Evolutionary conservation across 129 eudicot genomes (phyloP).

Genomic region (Dittrichia graveolens): DNA sequence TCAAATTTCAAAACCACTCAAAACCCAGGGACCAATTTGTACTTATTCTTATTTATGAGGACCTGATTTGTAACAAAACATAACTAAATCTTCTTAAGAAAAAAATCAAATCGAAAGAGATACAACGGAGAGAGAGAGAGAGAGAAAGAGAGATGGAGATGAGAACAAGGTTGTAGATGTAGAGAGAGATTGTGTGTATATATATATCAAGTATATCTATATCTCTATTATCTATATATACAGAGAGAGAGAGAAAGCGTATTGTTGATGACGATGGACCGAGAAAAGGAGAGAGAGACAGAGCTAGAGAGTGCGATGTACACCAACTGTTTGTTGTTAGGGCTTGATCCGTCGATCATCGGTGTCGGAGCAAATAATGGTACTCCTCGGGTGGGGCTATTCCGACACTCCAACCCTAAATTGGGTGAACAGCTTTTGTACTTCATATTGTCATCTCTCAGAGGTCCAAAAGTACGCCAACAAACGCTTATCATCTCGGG

Average conservation of each 20-base stretch:
- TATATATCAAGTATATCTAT: neutral
- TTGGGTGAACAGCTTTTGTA: constrained; percentile 96
- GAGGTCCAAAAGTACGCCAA: constrained; percentile 64
- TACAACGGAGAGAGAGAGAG: neutral
- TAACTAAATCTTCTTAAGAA: constrained; percentile 22
- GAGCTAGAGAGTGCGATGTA: constrained; percentile 99
- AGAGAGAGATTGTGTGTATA: constrained; percentile 16
- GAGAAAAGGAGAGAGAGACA: constrained; percentile 94
- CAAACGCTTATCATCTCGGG: neutral
- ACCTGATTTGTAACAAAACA: constrained; percentile 34
- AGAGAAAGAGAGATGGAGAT: constrained; percentile 22
- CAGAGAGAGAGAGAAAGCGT: constrained; percentile 28
- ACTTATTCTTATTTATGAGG: neutral
- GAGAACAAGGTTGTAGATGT: constrained; percentile 17
- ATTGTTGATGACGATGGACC: constrained; percentile 90
- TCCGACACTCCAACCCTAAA: constrained; percentile 98
- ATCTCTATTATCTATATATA: neutral
- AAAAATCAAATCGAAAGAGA: constrained; percentile 33
- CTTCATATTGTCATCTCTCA: constrained; percentile 89
- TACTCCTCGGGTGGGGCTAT: constrained; percentile 84
- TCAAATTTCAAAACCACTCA: constrained; percentile 37
- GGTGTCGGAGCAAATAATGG: constrained; percentile 75
- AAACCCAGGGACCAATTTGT: constrained; percentile 17
- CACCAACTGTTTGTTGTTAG: constrained; percentile 89
- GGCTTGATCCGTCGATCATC: constrained; percentile 87